Conservation (phyloP, 441 rosid species). For the Manihot esculenta region DNA sequence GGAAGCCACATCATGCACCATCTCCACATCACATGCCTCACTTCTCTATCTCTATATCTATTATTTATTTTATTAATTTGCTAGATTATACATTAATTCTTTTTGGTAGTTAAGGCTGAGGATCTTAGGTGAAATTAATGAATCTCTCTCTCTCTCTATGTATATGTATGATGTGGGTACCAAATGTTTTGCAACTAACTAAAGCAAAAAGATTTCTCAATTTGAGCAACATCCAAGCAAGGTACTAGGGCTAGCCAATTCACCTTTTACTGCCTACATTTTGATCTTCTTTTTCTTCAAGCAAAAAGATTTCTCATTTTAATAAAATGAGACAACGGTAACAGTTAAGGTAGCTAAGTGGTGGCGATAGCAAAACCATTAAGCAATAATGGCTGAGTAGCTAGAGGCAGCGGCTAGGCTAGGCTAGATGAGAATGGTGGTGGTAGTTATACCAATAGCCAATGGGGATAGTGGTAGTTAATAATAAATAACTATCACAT, state of each 20-base stretch:
- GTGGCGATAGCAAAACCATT: no score
- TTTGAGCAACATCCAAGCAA: neutral
- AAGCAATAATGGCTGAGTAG: no score
- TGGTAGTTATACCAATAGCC: no score
- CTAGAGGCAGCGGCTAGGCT: no score
- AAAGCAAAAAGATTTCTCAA: neutral
- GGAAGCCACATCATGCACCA: slow-evolving; percentile 32
- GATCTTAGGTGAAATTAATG: slow-evolving; percentile 2
- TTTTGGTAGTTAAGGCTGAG: neutral
- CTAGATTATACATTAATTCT: neutral
- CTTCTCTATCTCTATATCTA: slow-evolving; percentile 7
- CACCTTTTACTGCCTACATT: neutral
- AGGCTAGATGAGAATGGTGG: no score
- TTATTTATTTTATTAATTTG: neutral
- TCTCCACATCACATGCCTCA: slow-evolving; percentile 11
- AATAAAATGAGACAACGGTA: no score
- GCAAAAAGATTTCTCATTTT: no score
- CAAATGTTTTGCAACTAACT: neutral
- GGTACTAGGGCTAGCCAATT: neutral
- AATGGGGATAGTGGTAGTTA: no score
- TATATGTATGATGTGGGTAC: neutral
- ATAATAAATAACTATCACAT: no score
- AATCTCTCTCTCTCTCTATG: neutral
- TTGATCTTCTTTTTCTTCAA: no score
- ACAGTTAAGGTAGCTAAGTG: no score